These are phyloP conservation scores for Rhizophagus clarus DNA, from an alignment of 192 early-diverging fungal genomes.

Conservation along the genomic window DNA sequence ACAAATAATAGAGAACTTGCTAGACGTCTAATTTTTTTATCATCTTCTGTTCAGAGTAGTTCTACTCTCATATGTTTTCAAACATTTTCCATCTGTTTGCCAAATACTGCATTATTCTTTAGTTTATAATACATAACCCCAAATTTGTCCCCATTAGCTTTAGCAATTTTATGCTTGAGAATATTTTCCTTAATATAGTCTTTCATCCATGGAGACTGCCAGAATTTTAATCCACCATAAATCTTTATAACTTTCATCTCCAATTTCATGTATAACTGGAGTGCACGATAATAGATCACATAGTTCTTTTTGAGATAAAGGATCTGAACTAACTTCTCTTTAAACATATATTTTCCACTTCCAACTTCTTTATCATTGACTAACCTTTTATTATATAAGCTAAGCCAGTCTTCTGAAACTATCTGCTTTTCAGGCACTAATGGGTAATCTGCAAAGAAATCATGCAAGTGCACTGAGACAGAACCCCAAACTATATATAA, in stretches of 20 bases:
- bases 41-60: neutral
- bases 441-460: constrained; percentile 11
- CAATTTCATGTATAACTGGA: constrained; percentile 11
- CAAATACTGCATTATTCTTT: no score
- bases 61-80: no score
- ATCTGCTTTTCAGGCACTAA: constrained; percentile 17
- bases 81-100: no score
- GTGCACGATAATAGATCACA: no score
- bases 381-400: constrained; percentile 23
- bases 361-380: constrained; percentile 17
- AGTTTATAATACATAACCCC: no score
- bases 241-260: constrained; percentile 23
- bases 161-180: constrained; percentile 23
- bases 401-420: constrained; percentile 24
- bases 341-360: constrained; percentile 3
- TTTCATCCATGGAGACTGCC: constrained; percentile 27
- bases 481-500: no score
- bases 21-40: constrained; percentile 26
- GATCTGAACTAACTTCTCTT: constrained; percentile 16
- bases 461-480: constrained; percentile 24
- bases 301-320: no score
- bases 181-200: constrained; percentile 29
- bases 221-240: constrained; percentile 14
- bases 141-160: constrained; percentile 21
- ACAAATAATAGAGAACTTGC: constrained; percentile 20